These are phyloP conservation scores for Russula vinacea DNA, from an alignment of 768 basidiomycete species.

Conservation along the genomic window DNA sequence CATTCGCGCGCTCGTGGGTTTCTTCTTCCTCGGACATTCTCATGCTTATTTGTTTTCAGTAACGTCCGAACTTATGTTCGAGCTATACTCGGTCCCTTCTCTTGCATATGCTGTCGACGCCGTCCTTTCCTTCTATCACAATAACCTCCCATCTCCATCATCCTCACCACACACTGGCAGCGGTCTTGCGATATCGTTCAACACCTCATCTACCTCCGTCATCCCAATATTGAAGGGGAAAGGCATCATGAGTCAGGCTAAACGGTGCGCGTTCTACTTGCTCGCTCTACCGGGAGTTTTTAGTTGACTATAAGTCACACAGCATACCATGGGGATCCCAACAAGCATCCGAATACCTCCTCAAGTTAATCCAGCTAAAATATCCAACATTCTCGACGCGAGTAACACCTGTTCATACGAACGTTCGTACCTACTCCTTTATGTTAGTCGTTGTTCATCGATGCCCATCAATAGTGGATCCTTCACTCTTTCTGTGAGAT, in stretches of 20 bases:
- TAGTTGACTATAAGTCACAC: constrained; percentile 3
- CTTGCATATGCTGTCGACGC: constrained; percentile 87
- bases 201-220: constrained; percentile 85
- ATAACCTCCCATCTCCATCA: constrained; percentile 45
- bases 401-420: constrained; percentile 72
- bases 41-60: constrained; percentile 45
- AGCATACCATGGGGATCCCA: constrained; percentile 94
- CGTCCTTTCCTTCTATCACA: constrained; percentile 89
- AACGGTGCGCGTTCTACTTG: constrained; percentile 54
- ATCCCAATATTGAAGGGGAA: constrained; percentile 83
- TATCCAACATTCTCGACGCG: constrained; percentile 90
- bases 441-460: not conserved
- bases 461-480: constrained; percentile 67
- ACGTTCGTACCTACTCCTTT: constrained; percentile 45
- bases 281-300: not conserved
- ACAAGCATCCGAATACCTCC: constrained; percentile 86
- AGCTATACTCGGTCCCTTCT: constrained; percentile 82
- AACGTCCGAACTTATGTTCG: constrained; percentile 95
- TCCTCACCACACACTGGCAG: constrained; percentile 51
- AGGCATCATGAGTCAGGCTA: constrained; percentile 80
- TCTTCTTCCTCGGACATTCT: constrained; percentile 9
- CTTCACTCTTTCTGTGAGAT: constrained; percentile 83
- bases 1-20: constrained; percentile 82
- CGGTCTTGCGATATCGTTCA: constrained; percentile 87
- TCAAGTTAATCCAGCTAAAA: constrained; percentile 92